A percentile compares a stretch with the other conserved stretches of the same genome.
These are phyloP conservation scores for Trichoderma sp. DNA, from an alignment of 2,329 filamentous ascomycete genomes.

Conservation along the genomic window DNA sequence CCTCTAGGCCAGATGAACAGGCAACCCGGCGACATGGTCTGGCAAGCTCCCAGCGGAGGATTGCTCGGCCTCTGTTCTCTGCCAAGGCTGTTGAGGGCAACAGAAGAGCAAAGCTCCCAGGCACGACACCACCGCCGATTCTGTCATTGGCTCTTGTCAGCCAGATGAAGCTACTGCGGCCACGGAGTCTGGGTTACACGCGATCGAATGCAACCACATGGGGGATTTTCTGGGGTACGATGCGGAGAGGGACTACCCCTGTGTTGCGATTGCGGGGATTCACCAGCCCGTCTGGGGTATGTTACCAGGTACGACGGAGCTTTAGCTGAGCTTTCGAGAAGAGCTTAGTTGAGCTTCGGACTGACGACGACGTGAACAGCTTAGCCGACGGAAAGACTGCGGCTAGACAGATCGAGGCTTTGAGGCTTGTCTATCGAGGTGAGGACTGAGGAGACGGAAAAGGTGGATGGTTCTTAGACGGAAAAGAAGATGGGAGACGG, in stretches of 20 bases:
- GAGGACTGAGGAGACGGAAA: conserved; percentile 6
- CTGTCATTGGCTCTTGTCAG: neutral
- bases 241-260: conserved; percentile 14
- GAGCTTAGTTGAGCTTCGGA: neutral
- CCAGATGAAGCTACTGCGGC: neutral
- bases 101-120: neutral
- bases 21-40: conserved; percentile 1
- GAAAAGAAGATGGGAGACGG: conserved; percentile 15
- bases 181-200: conserved; percentile 2
- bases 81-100: conserved; percentile 1
- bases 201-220: conserved; percentile 21
- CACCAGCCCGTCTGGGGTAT: conserved; percentile 4
- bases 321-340: neutral
- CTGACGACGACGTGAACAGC: neutral
- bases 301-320: neutral
- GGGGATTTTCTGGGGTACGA: conserved; percentile 11
- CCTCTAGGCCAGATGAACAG: conserved; percentile 2
- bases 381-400: conserved; percentile 16
- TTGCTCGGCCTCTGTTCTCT: conserved; percentile 7
- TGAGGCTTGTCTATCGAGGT: neutral
- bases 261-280: conserved; percentile 6
- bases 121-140: neutral
- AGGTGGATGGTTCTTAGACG: neutral
- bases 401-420: neutral
- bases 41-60: conserved; percentile 11